Base-by-base conservation (phyloP, 495 filamentous ascomycete genomes). In the Xylaria acuta region DNA sequence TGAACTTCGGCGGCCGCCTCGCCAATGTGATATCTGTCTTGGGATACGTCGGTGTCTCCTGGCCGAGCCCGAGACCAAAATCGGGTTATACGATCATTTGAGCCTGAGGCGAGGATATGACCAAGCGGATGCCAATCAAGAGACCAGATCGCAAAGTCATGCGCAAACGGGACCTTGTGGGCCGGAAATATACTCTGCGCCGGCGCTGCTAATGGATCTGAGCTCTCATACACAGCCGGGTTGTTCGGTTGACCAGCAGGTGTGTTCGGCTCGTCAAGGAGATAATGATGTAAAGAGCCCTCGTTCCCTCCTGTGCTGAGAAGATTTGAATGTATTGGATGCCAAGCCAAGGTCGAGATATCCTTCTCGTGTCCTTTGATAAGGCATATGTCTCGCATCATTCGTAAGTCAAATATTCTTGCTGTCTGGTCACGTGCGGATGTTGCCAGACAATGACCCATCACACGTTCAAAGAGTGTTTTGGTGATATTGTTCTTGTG, bases 61-160 rank as follows among this genome's bases (percentile, higher is more conserved):
- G 96, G 96, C 59, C 96, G 85, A 8, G 93, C 85, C 25, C 96
- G 90, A 18, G 94, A 92, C 96, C 96, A 99, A 84, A 99, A 99
- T 43, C 95, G 90, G 9, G 96, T 98, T 58, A 97, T 93, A 59
- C 95, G 92, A 81, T 99, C 96, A 80, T 99, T 99, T 3, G 95
- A 97, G 5, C 96, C 96, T n/a, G 96, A 97, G n/a, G 94, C 94
- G 34, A 99, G 87, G 71, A 99, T 95, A 76, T 99, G 96, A 27
- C 96, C 96, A 0, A 98, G 85, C 1, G 96, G 96, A 76, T 99
- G 96, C 93, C 96, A 99, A 84, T 97, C 94, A 30, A 99, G 85
- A 5, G 94, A 95, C 96, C 96, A 99, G 69, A 99, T 95, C 12
- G 94, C 92, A 74, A 93, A 95, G 49, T 95, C 93, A 75, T 99